Base-by-base conservation (phyloP, 2,329 filamentous ascomycete species). In the Aspergillus hortae region DNA sequence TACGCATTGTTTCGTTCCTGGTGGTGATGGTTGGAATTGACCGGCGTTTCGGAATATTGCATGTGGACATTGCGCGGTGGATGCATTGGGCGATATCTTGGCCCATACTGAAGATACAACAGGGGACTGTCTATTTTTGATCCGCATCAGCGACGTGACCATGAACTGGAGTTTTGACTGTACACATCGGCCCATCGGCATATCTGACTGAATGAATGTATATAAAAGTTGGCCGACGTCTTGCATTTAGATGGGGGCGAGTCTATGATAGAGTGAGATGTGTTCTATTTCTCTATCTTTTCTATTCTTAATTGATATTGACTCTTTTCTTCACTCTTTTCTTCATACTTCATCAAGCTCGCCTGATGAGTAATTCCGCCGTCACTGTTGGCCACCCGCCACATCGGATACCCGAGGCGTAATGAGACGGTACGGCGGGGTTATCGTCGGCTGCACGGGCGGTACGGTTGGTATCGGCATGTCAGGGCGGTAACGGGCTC, bases 391-490 rank as follows among this genome's bases (percentile, higher is more conserved):
- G 54, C 51, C 54, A 40, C 38, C 46, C 35, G 46, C 55, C 55
- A 56, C 54, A 42, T 57, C 59, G 59, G 58, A 58, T 38, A 57
- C 38, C 50, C 48, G 43, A 32, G 21, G 23, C 46, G 60, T 62
- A 57, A 57, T 45, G 41, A 53, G 49, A 62, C 59, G 46, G 60
- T 62, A 60, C 49, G 43, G 43, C 11, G 50, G 19, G 35, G 35
- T 17, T 38, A 38, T n/a, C 35, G 14, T n/a, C 35, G 35, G 35
- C 35, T 11, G 15, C 4, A 17, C 35, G 35, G 14, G 35, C 14
- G 14, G 35, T 38, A 47, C 51, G 46, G 56, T 49, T 55, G 57
- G 66, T 69, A 69, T 68, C 66, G 66, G 66, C 66, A 65, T 53
- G 66, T 69, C 61, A 66, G 54, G 33, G 49, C 48, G 46, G 57